Evolutionary conservation across 495 filamentous ascomycete genomes (phyloP).

Genomic region (Hypoxylon cercidicola): DNA sequence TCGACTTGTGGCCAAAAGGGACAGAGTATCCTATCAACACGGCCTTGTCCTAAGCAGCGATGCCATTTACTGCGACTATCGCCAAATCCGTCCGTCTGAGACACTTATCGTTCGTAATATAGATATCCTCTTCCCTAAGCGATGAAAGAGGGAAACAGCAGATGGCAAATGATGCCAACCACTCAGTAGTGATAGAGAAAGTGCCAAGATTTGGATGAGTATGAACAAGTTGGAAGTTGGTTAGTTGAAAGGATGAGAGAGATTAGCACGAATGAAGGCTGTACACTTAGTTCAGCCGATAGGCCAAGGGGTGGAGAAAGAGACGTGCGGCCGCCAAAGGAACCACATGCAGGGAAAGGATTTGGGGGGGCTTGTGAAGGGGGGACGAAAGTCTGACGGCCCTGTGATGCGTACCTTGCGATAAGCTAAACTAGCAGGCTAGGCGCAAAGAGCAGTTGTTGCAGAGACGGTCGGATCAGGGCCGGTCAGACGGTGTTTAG

Average conservation of each 20-base stretch:
- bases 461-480: conserved; percentile 13
- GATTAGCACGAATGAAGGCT: conserved; percentile 27
- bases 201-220: conserved; percentile 12
- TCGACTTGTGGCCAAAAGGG: conserved; percentile 32
- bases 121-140: neutral
- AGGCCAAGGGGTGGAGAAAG: conserved; percentile 39
- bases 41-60: conserved; percentile 18
- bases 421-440: conserved; percentile 19
- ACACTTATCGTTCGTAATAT: conserved; percentile 1
- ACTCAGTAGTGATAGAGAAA: neutral
- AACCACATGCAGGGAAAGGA: conserved; percentile 15
- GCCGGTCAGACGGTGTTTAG: conserved; percentile 19
- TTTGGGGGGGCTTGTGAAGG: conserved; percentile 11
- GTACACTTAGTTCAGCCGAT: conserved; percentile 27
- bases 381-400: conserved; percentile 8
- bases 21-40: conserved; percentile 30
- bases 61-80: conserved; percentile 38
- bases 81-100: neutral
- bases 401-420: conserved; percentile 21
- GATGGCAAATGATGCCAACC: conserved; percentile 29
- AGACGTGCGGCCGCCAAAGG: conserved; percentile 32
- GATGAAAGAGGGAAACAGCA: conserved; percentile 13
- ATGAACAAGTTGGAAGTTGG: conserved; percentile 34
- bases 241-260: conserved; percentile 7
- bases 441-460: conserved; percentile 5